phyloP scores from a whole-genome alignment of 352 stramenopile species.

The Globisporangium viniferum region DNA sequence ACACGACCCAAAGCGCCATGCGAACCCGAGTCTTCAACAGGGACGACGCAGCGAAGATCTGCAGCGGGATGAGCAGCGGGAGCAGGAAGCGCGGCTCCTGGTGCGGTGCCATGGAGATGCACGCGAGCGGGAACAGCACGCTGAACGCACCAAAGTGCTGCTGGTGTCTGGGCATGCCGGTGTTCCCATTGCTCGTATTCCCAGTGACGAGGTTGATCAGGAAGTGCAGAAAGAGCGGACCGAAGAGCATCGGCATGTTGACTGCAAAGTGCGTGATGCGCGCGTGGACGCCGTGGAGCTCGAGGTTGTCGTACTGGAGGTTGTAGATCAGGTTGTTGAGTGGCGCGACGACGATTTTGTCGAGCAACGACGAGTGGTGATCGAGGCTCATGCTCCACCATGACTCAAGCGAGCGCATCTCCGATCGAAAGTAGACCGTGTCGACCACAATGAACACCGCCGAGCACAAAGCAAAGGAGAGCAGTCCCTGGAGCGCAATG shows the following conservation, averaged over 20 bases:
- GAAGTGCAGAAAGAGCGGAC: conserved; percentile 71
- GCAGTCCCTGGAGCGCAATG: conserved; percentile 41
- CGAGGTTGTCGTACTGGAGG: conserved; percentile 84
- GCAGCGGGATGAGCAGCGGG: conserved; percentile 81
- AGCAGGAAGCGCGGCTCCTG: conserved; percentile 93
- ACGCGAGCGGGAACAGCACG: conserved; percentile 67
- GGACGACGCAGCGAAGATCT: conserved; percentile 40
- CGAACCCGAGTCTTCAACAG: conserved; percentile 5
- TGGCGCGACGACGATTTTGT: conserved; percentile 50
- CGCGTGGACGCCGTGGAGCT: conserved; percentile 90
- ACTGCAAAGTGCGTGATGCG: conserved; percentile 83
- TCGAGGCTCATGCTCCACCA: background rate
- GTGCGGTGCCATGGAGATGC: conserved; percentile 91
- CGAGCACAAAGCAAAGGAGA: conserved; percentile 39
- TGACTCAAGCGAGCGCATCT: conserved; percentile 11
- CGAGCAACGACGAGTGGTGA: background rate
- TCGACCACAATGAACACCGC: conserved; percentile 41
- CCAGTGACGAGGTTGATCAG: conserved; percentile 28
- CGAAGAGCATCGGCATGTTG: conserved; percentile 94
- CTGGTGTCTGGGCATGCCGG: background rate
- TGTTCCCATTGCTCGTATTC: conserved; percentile 7
- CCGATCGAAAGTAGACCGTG: conserved; percentile 54
- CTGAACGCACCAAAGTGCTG: conserved; percentile 29
- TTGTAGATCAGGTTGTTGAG: conserved; percentile 94
- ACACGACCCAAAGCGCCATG: conserved; percentile 39